Evolutionary conservation across 2,329 filamentous ascomycete species (phyloP).

Genomic region (Nigrospora osmanthi): DNA sequence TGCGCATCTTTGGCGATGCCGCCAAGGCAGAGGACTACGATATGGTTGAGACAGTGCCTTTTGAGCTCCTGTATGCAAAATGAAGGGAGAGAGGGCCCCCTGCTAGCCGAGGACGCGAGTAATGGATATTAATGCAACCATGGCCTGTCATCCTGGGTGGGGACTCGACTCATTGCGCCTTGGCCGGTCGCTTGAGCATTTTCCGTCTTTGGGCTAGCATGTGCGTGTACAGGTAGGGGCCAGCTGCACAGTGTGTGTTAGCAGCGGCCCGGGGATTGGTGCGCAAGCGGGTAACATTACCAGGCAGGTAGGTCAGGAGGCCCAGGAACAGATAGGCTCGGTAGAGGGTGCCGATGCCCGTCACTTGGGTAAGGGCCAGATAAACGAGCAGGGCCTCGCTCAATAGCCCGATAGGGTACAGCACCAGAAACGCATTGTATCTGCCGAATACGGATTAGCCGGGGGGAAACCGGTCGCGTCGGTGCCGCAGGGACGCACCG

Average conservation of each 20-base stretch:
- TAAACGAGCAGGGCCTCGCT: constrained; percentile 56
- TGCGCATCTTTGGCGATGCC: constrained; percentile 18
- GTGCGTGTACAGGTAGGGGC: constrained; percentile 4
- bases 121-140: no score
- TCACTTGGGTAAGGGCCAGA: not conserved
- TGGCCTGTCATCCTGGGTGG: no score
- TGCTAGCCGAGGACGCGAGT: no score
- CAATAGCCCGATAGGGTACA: constrained; percentile 59
- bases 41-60: constrained; percentile 12
- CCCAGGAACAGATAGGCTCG: constrained; percentile 6
- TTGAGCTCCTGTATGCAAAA: constrained; percentile 6
- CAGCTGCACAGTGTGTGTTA: not conserved
- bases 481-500: not conserved
- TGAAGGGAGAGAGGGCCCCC: no score
- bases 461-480: not conserved
- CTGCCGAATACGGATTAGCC: not conserved
- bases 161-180: no score
- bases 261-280: not conserved
- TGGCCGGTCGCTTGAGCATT: no score
- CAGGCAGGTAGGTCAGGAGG: constrained; percentile 6
- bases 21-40: constrained; percentile 15
- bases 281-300: constrained; percentile 1
- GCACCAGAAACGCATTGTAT: constrained; percentile 59
- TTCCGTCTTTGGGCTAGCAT: constrained; percentile 6
- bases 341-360: constrained; percentile 4